Percentiles rank a stretch among this genome's conserved stretches.
Evolutionary conservation across 768 basidiomycete species (phyloP).

Genomic region (Xerocomellus dryophilus): DNA sequence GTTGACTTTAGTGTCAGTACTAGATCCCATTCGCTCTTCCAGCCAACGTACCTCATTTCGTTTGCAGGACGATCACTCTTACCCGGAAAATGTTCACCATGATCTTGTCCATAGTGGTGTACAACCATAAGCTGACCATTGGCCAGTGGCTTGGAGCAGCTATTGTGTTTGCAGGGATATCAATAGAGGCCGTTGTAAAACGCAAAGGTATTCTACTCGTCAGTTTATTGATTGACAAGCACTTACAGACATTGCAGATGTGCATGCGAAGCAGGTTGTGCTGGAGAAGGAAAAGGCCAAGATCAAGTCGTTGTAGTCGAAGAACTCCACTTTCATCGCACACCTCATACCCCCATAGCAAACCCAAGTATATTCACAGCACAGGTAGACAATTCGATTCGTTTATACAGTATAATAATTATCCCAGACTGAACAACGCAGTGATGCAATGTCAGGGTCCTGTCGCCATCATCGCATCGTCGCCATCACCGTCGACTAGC

Average conservation of each 20-base stretch:
- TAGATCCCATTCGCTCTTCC: conserved; percentile 2
- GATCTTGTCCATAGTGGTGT: conserved; percentile 90
- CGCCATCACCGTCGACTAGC: conserved; percentile 33
- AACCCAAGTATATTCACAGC: conserved; percentile 14
- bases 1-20: conserved; percentile 78
- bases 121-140: conserved; percentile 75
- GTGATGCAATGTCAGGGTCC: conserved; percentile 17
- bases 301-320: conserved; percentile 66
- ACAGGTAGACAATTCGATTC: conserved; percentile 14
- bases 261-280: conserved; percentile 75
- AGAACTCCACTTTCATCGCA: neutral
- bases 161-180: conserved; percentile 94
- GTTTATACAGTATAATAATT: conserved; percentile 28
- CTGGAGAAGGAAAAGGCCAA: conserved; percentile 83
- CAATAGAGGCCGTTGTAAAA: conserved; percentile 89
- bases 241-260: conserved; percentile 45
- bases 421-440: conserved; percentile 4
- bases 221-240: neutral
- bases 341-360: conserved; percentile 13
- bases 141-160: conserved; percentile 94
- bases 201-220: conserved; percentile 59
- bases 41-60: neutral
- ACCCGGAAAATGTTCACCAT: conserved; percentile 98
- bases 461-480: conserved; percentile 36
- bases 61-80: conserved; percentile 81